Evolutionary conservation across 495 filamentous ascomycete species (phyloP), one percentile per base, ranked within the genome.

Genomic region (Penicillium goetzii): DNA sequence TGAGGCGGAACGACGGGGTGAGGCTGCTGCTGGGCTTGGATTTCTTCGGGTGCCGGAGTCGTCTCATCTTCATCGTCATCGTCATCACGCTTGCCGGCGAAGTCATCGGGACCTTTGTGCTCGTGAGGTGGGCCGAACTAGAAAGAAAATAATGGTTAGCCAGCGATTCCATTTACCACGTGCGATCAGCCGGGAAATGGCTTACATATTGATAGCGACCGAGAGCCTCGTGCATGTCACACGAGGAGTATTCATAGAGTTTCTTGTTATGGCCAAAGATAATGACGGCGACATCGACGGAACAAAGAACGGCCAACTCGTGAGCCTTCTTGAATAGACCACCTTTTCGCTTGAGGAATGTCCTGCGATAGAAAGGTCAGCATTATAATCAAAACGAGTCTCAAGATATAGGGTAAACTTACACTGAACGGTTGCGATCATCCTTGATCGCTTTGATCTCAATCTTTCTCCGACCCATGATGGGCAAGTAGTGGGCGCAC

Each of bases 371-470:
- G 10, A 19, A 34, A 34, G 52, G 52, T 67, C 47, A 67, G 61
- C 30, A 15, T 38, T 23, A 38, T 38, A 21, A 15, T 55, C 33
- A 34, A 23, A 11, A 10, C 5, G 4, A 6, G n/a, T 28, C 21
- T 7, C 28, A 21, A 34, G 6, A 8, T 55, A 34, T 23, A 23
- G 14, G 11, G n/a, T 19, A 1, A 56, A 85, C 93, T 82, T 91
- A 97, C 94, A 97, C 95, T 66, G 94, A 97, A 73, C 95, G 92
- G 74, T 99, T 99, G 72, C 95, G 87, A 76, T 99, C 95, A 87
- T 99, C 95, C 81, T 97, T 97, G 84, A 99, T 99, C 59, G 96
- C 91, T 82, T 98, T 98, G 85, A 99, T 99, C 81, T 97, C 95
- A 76, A 99, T 99, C 89, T 91, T 90, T 75, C 87, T 79, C 67